phyloP scores from a whole-genome alignment of 257 asterid genomes.

The Solanum habrochaites region DNA sequence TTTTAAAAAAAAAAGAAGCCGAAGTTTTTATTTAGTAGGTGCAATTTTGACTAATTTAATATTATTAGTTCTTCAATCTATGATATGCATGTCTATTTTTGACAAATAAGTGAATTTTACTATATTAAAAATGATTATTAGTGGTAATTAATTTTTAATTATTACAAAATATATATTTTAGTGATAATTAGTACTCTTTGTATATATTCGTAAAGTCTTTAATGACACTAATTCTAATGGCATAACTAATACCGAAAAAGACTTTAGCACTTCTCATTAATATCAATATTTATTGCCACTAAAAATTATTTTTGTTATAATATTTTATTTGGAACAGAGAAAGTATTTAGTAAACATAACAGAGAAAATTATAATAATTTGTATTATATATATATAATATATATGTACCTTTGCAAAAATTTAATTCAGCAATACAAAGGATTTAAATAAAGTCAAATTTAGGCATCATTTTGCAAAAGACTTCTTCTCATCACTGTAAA shows the following conservation, averaged over 20 bases:
- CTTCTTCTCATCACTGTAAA: not conserved
- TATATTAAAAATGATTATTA: no score
- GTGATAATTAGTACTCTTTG: no score
- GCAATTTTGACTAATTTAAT: not conserved
- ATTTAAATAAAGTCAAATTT: not conserved
- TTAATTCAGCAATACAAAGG: not conserved
- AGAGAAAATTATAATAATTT: not conserved
- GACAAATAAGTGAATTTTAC: not conserved
- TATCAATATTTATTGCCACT: no score
- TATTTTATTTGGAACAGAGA: not conserved
- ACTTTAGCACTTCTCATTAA: no score
- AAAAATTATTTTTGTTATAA: no score
- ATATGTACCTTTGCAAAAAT: not conserved
- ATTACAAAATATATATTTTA: no score
- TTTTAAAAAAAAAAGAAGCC: not conserved
- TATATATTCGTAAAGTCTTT: no score
- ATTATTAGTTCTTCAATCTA: not conserved
- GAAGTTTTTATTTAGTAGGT: not conserved
- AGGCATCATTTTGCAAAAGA: not conserved
- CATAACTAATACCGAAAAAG: no score
- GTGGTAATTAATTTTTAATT: no score
- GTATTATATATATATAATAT: no score
- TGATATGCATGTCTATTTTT: not conserved
- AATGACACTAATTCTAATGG: no score
- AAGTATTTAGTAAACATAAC: not conserved